A percentile compares a stretch with the other conserved stretches of the same genome.
Conservation (phyloP, 306 rosid genomes). For the Sechiopsis laciniata region DNA sequence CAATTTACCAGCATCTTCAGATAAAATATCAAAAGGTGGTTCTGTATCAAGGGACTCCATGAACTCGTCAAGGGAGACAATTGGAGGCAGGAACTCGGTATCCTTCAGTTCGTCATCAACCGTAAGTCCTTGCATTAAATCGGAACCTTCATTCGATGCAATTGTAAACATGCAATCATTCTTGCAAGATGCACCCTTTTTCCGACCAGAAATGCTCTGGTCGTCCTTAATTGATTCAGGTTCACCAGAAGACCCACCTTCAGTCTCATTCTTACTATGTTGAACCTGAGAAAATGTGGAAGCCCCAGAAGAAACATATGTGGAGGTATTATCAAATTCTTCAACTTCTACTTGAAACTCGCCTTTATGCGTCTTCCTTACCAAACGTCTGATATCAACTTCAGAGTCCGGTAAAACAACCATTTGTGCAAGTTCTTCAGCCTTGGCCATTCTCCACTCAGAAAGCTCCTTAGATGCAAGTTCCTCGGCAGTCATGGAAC, state of each 20-base stretch:
- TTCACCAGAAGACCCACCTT: slow-evolving; percentile 30
- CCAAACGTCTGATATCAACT: slow-evolving; percentile 76
- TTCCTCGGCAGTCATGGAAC: slow-evolving; percentile 96
- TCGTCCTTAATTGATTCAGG: slow-evolving; percentile 31
- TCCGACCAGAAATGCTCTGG: slow-evolving; percentile 29
- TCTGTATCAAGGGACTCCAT: slow-evolving; percentile 80
- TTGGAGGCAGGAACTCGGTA: slow-evolving; percentile 71
- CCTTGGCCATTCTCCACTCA: slow-evolving; percentile 97
- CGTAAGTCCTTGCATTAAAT: slow-evolving; percentile 71
- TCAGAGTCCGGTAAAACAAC: slow-evolving; percentile 84
- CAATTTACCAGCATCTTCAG: slow-evolving; percentile 42
- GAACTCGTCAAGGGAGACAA: slow-evolving; percentile 87
- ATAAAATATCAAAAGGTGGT: slow-evolving; percentile 65
- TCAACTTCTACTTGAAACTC: slow-evolving; percentile 94
- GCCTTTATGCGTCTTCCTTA: slow-evolving; percentile 93
- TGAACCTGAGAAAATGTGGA: slow-evolving; percentile 35
- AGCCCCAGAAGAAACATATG: slow-evolving; percentile 54
- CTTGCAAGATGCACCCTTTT: slow-evolving; percentile 33
- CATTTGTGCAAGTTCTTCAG: slow-evolving; percentile 98
- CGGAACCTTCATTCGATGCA: slow-evolving; percentile 56
- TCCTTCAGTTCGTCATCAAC: slow-evolving; percentile 75
- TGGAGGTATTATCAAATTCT: slow-evolving; percentile 46
- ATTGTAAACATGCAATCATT: slow-evolving; percentile 42
- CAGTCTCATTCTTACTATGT: slow-evolving; percentile 35
- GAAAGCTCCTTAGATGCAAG: slow-evolving; percentile 99